phyloP scores from a whole-genome alignment of 2,329 filamentous ascomycete genomes.

The Ceratocystis albifundus region DNA sequence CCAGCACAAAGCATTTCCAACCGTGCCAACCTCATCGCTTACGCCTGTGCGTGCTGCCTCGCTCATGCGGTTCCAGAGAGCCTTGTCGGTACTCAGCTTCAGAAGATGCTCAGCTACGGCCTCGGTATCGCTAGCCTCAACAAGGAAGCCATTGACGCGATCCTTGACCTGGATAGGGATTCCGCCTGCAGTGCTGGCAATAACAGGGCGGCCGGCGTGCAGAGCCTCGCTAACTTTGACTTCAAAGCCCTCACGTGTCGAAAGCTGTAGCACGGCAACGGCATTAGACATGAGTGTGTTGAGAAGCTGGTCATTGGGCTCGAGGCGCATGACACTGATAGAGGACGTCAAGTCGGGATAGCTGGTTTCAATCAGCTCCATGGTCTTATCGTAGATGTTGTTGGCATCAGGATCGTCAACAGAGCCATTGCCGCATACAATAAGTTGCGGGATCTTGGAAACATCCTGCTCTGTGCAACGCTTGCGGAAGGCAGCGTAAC shows the following conservation, averaged over 20 bases:
- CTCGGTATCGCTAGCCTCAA: constrained; percentile 57
- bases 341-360: constrained; percentile 52
- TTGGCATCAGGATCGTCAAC: constrained; percentile 70
- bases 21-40: constrained; percentile 70
- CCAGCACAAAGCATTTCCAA: constrained; percentile 67
- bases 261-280: constrained; percentile 64
- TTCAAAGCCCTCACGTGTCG: constrained; percentile 72
- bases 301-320: constrained; percentile 67
- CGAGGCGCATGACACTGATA: constrained; percentile 64
- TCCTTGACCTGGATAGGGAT: constrained; percentile 69
- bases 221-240: constrained; percentile 77
- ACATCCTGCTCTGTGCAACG: constrained; percentile 43
- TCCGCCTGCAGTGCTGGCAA: constrained; percentile 64
- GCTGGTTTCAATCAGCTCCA: constrained; percentile 51
- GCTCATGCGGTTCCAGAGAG: constrained; percentile 56
- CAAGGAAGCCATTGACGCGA: constrained; percentile 60
- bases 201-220: constrained; percentile 67
- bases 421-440: constrained; percentile 67
- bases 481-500: constrained; percentile 61
- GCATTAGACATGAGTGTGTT: constrained; percentile 64
- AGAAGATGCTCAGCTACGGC: constrained; percentile 57
- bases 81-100: constrained; percentile 52
- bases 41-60: constrained; percentile 53
- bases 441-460: constrained; percentile 53
- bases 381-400: constrained; percentile 59